These are phyloP conservation scores for Tylopilus rubrobrunneus DNA, from an alignment of 768 basidiomycete species.

Conservation along the genomic window DNA sequence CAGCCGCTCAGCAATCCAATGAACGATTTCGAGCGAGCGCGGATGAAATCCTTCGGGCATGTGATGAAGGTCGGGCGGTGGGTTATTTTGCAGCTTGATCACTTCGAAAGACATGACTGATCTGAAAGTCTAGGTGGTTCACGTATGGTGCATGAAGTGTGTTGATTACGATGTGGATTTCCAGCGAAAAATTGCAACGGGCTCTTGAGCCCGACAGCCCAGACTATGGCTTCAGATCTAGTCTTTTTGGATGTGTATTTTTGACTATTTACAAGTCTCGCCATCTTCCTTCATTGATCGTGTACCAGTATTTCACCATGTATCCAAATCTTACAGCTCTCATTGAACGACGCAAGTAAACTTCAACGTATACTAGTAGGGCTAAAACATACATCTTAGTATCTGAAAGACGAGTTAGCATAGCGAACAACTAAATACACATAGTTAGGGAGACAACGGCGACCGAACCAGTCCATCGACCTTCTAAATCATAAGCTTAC, in stretches of 20 bases:
- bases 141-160: constrained; percentile 9
- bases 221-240: not conserved
- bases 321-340: not conserved
- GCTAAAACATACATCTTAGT: not conserved
- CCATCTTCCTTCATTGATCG: not conserved
- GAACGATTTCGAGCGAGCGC: not conserved
- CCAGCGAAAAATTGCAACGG: constrained; percentile 6
- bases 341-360: not conserved
- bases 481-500: constrained; percentile 8
- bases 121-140: not conserved
- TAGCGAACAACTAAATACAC: constrained; percentile 19
- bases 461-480: not conserved
- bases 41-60: constrained; percentile 6
- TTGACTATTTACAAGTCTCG: not conserved
- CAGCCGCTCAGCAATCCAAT: not conserved
- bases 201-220: not conserved
- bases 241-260: not conserved
- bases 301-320: not conserved
- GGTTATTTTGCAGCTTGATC: not conserved
- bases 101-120: not conserved
- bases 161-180: constrained; percentile 12
- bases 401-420: not conserved
- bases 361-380: not conserved
- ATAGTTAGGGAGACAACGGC: constrained; percentile 20
- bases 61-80: constrained; percentile 2